Evolutionary conservation across 192 early-diverging fungal genomes (phyloP).

Genomic region (Chytriomyces hyalinus): DNA sequence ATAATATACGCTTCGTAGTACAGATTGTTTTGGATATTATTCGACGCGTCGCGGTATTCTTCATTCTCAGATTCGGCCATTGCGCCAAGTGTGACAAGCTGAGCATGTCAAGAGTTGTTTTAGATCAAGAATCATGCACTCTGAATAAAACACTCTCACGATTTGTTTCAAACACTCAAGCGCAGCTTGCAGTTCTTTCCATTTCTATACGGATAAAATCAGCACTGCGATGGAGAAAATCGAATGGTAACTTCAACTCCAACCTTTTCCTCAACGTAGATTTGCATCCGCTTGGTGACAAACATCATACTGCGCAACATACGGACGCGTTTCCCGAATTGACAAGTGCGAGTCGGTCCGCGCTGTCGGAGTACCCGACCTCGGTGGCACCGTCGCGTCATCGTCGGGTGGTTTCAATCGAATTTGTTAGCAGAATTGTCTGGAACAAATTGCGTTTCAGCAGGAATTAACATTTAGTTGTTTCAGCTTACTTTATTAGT

Average conservation of each 20-base stretch:
- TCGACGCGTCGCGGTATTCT: slow-evolving; percentile 61
- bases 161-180: slow-evolving; percentile 70
- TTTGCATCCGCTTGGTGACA: slow-evolving; percentile 40
- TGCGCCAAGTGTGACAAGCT: slow-evolving; percentile 56
- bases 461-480: too few relatives aligned
- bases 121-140: background rate
- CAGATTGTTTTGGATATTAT: slow-evolving; percentile 71
- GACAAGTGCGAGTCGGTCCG: too few relatives aligned
- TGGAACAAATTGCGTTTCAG: too few relatives aligned
- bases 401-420: too few relatives aligned
- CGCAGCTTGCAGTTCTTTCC: slow-evolving; percentile 55
- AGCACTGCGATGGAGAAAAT: background rate
- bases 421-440: too few relatives aligned
- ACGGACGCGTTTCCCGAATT: too few relatives aligned
- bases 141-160: slow-evolving; percentile 43
- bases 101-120: background rate
- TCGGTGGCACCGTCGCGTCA: too few relatives aligned
- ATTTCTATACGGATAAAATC: slow-evolving; percentile 46
- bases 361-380: too few relatives aligned
- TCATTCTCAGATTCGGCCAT: slow-evolving; percentile 60
- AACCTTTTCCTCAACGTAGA: slow-evolving; percentile 49
- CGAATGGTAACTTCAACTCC: background rate
- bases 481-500: too few relatives aligned
- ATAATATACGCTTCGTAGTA: slow-evolving; percentile 70
- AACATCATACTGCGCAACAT: slow-evolving; percentile 29